Conservation (phyloP, 768 basidiomycete species). For the Neoboletus brunneissimus region DNA sequence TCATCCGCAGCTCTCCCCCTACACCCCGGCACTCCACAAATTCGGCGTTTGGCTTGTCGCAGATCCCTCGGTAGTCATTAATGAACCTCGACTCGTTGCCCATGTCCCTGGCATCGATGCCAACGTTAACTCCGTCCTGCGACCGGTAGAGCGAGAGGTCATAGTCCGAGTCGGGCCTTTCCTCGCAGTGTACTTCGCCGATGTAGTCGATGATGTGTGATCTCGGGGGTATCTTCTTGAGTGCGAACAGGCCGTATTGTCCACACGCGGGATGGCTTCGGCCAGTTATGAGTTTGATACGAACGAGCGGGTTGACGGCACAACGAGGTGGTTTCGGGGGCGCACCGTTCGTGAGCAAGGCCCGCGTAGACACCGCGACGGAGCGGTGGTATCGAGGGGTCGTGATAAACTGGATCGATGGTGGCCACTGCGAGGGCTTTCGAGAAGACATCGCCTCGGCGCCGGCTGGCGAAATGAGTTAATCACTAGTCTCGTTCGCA, state of each 20-base stretch:
- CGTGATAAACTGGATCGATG: slow-evolving; percentile 51
- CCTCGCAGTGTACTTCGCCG: slow-evolving; percentile 81
- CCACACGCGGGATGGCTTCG: slow-evolving; percentile 71
- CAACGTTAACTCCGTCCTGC: slow-evolving; percentile 57
- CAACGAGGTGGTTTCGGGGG: slow-evolving; percentile 1
- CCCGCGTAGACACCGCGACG: slow-evolving; percentile 43
- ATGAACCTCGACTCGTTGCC: slow-evolving; percentile 90
- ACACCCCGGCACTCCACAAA: slow-evolving; percentile 57
- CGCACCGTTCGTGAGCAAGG: slow-evolving; percentile 35
- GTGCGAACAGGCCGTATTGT: slow-evolving; percentile 79
- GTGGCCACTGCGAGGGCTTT: slow-evolving; percentile 50
- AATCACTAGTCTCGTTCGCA: background rate
- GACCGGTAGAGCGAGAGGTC: slow-evolving; percentile 77
- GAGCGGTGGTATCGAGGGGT: slow-evolving; percentile 55
- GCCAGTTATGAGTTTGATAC: slow-evolving; percentile 56
- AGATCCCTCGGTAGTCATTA: slow-evolving; percentile 88
- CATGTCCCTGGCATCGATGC: slow-evolving; percentile 68
- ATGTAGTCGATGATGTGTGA: slow-evolving; percentile 77
- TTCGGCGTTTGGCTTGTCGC: slow-evolving; percentile 61
- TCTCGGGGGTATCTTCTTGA: slow-evolving; percentile 61
- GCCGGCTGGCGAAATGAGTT: background rate
- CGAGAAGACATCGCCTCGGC: slow-evolving; percentile 11
- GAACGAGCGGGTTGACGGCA: slow-evolving; percentile 36
- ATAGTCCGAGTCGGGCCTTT: slow-evolving; percentile 74
- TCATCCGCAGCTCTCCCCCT: slow-evolving; percentile 69